Base-by-base conservation (phyloP, 2,329 filamentous ascomycete genomes). In the Nemania sp. region DNA sequence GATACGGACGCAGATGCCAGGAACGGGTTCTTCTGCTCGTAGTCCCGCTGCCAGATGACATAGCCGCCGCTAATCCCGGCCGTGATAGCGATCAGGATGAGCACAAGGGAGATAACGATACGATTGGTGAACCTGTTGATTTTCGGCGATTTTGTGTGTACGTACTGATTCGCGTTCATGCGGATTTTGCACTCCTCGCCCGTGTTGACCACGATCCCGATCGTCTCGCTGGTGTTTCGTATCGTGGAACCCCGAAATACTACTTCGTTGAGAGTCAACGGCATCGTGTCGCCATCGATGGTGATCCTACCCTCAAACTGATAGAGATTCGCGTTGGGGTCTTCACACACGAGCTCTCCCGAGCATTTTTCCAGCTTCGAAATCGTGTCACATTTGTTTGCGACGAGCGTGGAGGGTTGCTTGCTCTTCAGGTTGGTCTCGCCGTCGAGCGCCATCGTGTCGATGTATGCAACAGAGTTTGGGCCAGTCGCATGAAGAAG, bases 101-200 rank as follows among this genome's bases (percentile, higher is more conserved):
- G 75, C 4, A 93, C 91, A 49, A 97, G 87, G 35, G 91, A 82
- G 32, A 96, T 79, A 29, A 97, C 91, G 47, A 96, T 90, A 57
- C 84, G 86, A 73, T 96, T 96, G 64, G 92, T 89, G 25, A 90
- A 83, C 4, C 78, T 78, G 70, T 96, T 91, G 12, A 96, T 80
- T 1, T 88, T 84, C 0, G 92, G 92, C 34, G 89, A 89, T 74
- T 96, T 96, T 58, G 92, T 91, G 35, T 87, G 86, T 10, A 91
- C 91, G 65, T 94, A 91, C 71, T 93, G 92, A 74, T 92, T 96
- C 46, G 92, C 89, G 71, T 96, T 96, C 90, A 95, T 93, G 48
- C 92, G 89, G 57, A 96, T 93, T 74, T 95, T 96, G 78, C 90
- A 96, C 74, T 96, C 92, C 73, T 96, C 91, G 25, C 91, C 91